Base-by-base conservation (phyloP, 2,329 filamentous ascomycete species). In the Scedosporium apiospermum region DNA sequence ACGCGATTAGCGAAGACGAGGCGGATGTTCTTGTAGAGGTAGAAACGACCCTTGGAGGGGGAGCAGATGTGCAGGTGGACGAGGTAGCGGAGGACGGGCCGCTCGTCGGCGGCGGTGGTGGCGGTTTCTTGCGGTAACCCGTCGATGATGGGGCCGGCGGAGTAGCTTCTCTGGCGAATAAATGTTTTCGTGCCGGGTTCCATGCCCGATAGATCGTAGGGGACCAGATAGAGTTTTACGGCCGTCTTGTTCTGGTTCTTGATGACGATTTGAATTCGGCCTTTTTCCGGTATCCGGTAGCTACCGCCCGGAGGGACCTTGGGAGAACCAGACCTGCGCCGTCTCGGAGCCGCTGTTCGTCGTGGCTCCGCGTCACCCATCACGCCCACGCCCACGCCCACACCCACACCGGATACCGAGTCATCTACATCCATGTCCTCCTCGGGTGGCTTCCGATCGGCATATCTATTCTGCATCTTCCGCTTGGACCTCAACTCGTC, bases 161-260 rank as follows among this genome's bases (percentile, higher is more conserved):
- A 96, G 73, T 96, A 98, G 72, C 90, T 95, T 64, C 95, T 88
- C 75, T 99, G 95, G 34, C 95, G 86, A 65, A 99, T 89, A 68
- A 98, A 98, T 0, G 95, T 99, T 74, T 98, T 98, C 16, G 91
- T 96, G 0, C 92, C 92, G 0, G 91, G 84, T 65, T 95, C 89
- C 93, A 99, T 99, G 60, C 91, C 93, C 1, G 86, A 82, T 1
- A 99, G 79, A 71, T 98, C 92, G 68, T 98, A 99, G 0, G 93
- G 95, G 2, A 99, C 86, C 26, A 98, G 81, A 68, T 98, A 98
- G 0, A 99, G 80, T 73, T 99, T 98, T 62, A 98, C 93, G 1
- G 95, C 95, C 3, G 95, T 98, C 72, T 98, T 98, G 77, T 98
- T 96, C 16, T 93, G 93, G 69, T 98, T 99, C 73, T 98, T 98